phyloP scores from a whole-genome alignment of 331 rosid species.

The Quercus tomentella region DNA sequence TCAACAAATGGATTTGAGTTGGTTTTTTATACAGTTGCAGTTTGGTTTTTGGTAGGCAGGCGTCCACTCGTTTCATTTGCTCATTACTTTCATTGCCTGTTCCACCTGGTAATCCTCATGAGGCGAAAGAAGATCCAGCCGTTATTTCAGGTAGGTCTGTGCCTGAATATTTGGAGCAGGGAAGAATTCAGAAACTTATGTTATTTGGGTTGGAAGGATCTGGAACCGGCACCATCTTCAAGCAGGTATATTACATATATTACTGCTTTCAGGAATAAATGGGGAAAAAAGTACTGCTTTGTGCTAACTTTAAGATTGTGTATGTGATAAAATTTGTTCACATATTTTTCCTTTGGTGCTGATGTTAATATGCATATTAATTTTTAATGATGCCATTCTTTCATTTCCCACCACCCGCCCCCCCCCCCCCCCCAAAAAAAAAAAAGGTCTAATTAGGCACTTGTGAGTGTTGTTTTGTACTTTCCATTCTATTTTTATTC shows the following conservation, averaged over 20 bases:
- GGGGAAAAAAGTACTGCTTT: background rate
- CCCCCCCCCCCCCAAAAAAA: too few species aligned
- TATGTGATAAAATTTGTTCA: background rate
- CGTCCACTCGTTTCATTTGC: slow-evolving; percentile 79
- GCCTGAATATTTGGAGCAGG: slow-evolving; percentile 70
- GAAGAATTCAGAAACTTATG: slow-evolving; percentile 75
- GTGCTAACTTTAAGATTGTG: background rate
- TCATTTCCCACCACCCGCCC: too few species aligned
- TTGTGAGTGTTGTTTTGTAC: slow-evolving; percentile 1
- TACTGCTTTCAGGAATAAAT: background rate
- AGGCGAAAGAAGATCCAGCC: slow-evolving; percentile 46
- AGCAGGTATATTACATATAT: slow-evolving; percentile 54
- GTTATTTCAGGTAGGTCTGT: slow-evolving; percentile 61
- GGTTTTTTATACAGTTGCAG: slow-evolving; percentile 41
- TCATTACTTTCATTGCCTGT: slow-evolving; percentile 84
- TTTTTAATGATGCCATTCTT: too few species aligned
- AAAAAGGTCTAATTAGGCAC: too few species aligned
- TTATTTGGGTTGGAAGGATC: slow-evolving; percentile 87
- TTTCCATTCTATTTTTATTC: background rate
- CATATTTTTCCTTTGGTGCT: background rate
- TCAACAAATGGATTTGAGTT: slow-evolving; percentile 31
- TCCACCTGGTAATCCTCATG: slow-evolving; percentile 56
- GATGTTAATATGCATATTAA: background rate
- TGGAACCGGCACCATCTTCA: slow-evolving; percentile 88
- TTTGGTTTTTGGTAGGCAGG: slow-evolving; percentile 94